Conservation (phyloP, 2,329 filamentous ascomycete species). For the Coniochaeta sp. region DNA sequence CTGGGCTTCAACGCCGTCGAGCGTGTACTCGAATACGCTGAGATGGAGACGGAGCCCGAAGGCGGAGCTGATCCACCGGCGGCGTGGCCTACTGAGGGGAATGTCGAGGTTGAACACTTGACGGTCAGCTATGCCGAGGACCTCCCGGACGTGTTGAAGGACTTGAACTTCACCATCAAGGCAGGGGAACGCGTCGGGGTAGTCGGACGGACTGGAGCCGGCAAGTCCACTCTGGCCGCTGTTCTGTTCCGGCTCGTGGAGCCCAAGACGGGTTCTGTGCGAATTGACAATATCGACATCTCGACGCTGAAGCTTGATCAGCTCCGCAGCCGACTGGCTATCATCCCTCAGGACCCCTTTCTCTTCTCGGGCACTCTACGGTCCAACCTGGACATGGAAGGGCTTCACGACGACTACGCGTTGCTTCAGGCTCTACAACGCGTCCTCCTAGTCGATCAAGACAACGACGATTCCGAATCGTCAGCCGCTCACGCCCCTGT, state of each 20-base stretch:
- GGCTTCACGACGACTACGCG: slow-evolving; percentile 51
- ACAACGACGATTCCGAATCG: slow-evolving; percentile 30
- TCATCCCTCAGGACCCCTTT: slow-evolving; percentile 62
- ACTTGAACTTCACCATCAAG: slow-evolving; percentile 26
- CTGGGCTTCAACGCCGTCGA: slow-evolving; percentile 33
- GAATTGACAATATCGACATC: slow-evolving; percentile 43
- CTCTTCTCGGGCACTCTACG: slow-evolving; percentile 58
- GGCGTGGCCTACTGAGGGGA: slow-evolving; percentile 32
- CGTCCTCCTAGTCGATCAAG: slow-evolving; percentile 46
- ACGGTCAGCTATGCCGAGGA: slow-evolving; percentile 26
- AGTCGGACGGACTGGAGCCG: slow-evolving; percentile 58
- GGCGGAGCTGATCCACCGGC: slow-evolving; percentile 25
- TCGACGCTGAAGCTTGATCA: slow-evolving; percentile 51
- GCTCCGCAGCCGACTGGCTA: slow-evolving; percentile 52
- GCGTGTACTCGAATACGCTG: slow-evolving; percentile 33
- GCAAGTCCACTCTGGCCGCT: slow-evolving; percentile 58
- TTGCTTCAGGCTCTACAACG: slow-evolving; percentile 52
- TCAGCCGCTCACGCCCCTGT: background rate
- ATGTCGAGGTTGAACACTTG: slow-evolving; percentile 29
- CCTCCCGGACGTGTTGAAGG: slow-evolving; percentile 27
- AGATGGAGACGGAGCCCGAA: slow-evolving; percentile 27
- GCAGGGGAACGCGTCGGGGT: slow-evolving; percentile 56
- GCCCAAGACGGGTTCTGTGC: slow-evolving; percentile 31
- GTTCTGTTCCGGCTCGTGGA: slow-evolving; percentile 54
- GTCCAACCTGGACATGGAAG: slow-evolving; percentile 56